phyloP scores from a whole-genome alignment of 805 yeast species.

The Kuraishia piskuri region DNA sequence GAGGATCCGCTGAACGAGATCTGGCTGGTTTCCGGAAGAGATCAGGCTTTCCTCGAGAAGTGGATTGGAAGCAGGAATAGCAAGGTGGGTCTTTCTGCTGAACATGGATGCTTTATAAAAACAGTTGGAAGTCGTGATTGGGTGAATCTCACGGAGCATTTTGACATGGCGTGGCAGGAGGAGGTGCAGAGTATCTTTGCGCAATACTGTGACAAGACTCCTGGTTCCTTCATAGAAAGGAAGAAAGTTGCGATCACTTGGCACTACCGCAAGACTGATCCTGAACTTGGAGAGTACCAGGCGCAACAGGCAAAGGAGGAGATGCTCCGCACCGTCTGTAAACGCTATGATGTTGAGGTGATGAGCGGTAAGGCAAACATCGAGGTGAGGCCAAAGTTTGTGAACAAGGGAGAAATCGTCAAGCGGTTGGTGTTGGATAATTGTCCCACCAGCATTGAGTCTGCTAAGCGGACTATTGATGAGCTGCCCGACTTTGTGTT shows the following conservation, averaged over 20 bases:
- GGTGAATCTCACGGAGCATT: conserved; percentile 74
- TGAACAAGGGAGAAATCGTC: conserved; percentile 96
- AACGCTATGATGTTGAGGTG: conserved; percentile 76
- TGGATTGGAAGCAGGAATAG: conserved; percentile 70
- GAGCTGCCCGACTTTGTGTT: conserved; percentile 74
- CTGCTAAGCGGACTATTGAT: conserved; percentile 15
- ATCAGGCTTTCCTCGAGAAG: conserved; percentile 77
- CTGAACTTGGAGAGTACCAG: conserved; percentile 84
- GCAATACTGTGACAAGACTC: conserved; percentile 78
- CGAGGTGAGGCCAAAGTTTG: conserved; percentile 93
- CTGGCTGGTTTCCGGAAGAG: conserved; percentile 96
- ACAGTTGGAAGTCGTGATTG: conserved; percentile 58
- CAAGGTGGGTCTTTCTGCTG: conserved; percentile 81
- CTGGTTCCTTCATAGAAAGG: conserved; percentile 79
- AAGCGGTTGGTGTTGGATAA: conserved; percentile 69
- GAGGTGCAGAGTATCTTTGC: conserved; percentile 68
- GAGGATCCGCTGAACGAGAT: conserved; percentile 76
- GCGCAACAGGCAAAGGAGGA: conserved; percentile 66
- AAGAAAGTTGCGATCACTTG: conserved; percentile 94
- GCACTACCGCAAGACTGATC: conserved; percentile 95
- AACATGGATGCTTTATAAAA: conserved; percentile 94
- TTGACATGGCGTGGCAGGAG: conserved; percentile 94
- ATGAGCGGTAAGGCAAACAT: conserved; percentile 97
- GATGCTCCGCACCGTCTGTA: conserved; percentile 49
- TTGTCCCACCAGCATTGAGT: conserved; percentile 32